Percentiles rank a stretch among this genome's conserved stretches.
phyloP scores from a whole-genome alignment of 305 asterid genomes.

The Fraxinus greggii region DNA sequence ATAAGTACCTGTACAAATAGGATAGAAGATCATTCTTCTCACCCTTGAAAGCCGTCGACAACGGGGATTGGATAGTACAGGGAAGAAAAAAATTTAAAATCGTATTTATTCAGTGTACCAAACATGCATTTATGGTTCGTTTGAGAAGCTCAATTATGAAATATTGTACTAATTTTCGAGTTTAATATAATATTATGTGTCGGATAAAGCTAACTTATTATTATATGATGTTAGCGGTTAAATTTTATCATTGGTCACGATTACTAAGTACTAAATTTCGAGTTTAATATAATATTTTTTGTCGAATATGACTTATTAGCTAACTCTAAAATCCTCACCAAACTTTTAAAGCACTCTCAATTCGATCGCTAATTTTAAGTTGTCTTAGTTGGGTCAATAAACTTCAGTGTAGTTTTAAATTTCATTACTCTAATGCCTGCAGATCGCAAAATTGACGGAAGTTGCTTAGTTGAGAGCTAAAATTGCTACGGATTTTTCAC shows the following conservation, averaged over 20 bases:
- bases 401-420: neutral
- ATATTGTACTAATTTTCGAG: neutral
- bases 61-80: neutral
- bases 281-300: neutral
- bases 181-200: neutral
- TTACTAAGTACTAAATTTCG: neutral
- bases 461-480: neutral
- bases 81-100: neutral
- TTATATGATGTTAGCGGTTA: too few species aligned
- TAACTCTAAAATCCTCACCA: too few species aligned
- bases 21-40: conserved; percentile 1
- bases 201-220: too few species aligned
- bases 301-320: neutral
- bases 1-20: conserved; percentile 1
- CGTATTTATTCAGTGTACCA: neutral
- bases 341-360: neutral
- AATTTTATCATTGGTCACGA: too few species aligned
- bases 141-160: neutral
- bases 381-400: neutral
- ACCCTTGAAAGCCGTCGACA: neutral
- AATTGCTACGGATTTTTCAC: too few species aligned
- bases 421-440: neutral
- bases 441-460: neutral
- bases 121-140: neutral
- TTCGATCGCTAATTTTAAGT: too few species aligned